Percentiles rank a stretch among this genome's conserved stretches.
Conservation (phyloP, 345 rosid genomes). For the Eucalyptus regnans region DNA sequence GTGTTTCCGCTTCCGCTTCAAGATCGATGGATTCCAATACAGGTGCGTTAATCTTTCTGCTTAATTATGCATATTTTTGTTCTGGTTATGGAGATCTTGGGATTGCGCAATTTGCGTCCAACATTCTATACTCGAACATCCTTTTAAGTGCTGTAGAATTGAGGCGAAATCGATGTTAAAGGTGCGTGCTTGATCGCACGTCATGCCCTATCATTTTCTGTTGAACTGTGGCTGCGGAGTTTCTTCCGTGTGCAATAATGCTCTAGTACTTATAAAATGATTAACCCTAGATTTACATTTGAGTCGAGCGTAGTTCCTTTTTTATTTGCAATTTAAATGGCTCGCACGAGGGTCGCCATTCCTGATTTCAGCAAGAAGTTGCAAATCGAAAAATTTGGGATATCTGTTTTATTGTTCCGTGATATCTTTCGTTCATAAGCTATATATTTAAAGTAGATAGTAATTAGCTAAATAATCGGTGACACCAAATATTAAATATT, state of each 20-base stretch:
- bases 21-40: too few species aligned
- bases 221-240: not conserved
- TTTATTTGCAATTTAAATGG: not conserved
- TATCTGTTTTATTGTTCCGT: not conserved
- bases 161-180: not conserved
- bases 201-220: not conserved
- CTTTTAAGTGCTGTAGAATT: not conserved
- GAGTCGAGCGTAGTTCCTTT: too few species aligned
- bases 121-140: not conserved
- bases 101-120: too few species aligned
- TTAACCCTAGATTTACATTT: not conserved
- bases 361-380: slow-evolving; percentile 63
- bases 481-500: too few species aligned
- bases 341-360: not conserved
- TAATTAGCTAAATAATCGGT: not conserved
- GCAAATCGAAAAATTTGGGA: slow-evolving; percentile 70
- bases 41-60: too few species aligned
- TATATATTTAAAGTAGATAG: too few species aligned
- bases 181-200: not conserved
- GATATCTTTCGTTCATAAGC: not conserved
- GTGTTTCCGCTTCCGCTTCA: too few species aligned
- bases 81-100: too few species aligned
- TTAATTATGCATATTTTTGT: too few species aligned
- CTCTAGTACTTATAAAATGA: not conserved
- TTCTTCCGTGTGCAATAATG: not conserved